These are phyloP conservation scores for Phyllostachys edulis DNA, from an alignment of 176 grass and related monocot species.

Conservation along the genomic window DNA sequence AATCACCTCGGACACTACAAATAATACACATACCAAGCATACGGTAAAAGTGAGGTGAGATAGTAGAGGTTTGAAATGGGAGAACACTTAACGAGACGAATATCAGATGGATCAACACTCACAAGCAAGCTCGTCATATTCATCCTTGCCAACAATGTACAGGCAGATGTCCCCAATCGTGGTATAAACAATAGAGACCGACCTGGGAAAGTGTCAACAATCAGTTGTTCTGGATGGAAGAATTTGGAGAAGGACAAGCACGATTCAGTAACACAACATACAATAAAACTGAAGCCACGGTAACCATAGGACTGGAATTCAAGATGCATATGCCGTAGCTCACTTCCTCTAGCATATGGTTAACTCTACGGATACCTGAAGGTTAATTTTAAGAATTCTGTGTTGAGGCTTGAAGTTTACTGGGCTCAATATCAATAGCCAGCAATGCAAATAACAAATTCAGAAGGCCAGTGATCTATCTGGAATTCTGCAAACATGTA, in stretches of 20 bases:
- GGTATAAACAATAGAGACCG: slow-evolving; percentile 91
- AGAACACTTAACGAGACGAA: neutral
- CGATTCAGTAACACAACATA: neutral
- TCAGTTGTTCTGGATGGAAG: neutral
- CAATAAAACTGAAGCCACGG: neutral
- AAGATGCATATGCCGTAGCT: neutral
- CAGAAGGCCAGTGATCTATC: neutral
- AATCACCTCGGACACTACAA: slow-evolving; percentile 82
- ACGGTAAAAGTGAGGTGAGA: neutral
- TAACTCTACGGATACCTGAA: neutral
- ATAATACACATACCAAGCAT: neutral
- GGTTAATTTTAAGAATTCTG: neutral
- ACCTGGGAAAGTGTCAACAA: slow-evolving; percentile 38
- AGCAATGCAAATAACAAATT: neutral
- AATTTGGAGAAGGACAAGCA: neutral
- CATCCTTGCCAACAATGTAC: slow-evolving; percentile 96
- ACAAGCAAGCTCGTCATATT: slow-evolving; percentile 97
- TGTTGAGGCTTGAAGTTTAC: neutral
- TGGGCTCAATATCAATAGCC: neutral
- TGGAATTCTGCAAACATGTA: neutral
- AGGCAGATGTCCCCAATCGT: slow-evolving; percentile 85
- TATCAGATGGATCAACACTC: slow-evolving; percentile 31
- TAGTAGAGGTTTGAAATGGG: neutral
- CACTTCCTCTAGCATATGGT: neutral
- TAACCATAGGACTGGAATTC: neutral